Percentiles rank a stretch among this genome's conserved stretches.
phyloP scores from a whole-genome alignment of 148 eudicot species.

The Rhododendron ovatum region DNA sequence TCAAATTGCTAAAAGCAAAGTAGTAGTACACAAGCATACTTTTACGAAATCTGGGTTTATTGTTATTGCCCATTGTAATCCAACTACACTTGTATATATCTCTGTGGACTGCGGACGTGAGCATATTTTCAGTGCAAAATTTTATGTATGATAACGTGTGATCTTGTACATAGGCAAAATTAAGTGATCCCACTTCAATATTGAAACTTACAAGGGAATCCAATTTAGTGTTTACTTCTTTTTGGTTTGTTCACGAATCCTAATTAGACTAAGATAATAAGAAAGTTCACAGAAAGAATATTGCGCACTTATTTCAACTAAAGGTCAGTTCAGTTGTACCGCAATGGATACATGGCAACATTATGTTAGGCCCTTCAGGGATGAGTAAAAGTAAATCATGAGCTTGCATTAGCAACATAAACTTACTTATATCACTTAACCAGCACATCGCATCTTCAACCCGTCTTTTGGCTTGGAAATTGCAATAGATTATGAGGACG shows the following conservation, averaged over 20 bases:
- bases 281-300: not conserved
- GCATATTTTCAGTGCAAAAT: not conserved
- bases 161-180: not conserved
- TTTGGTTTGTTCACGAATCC: not conserved
- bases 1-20: slow-evolving; percentile 22
- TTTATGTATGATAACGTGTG: not conserved
- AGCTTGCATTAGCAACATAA: not conserved
- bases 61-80: slow-evolving; percentile 1
- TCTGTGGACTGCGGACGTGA: not conserved
- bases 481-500: not conserved
- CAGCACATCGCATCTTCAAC: not conserved
- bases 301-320: not conserved
- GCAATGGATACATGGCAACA: not conserved
- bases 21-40: slow-evolving; percentile 5
- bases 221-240: not conserved
- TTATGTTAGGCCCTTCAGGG: not conserved
- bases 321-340: not conserved
- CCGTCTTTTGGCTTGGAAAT: not conserved
- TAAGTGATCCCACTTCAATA: not conserved
- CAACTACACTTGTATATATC: slow-evolving; percentile 6
- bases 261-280: too few relatives aligned
- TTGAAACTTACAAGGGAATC: not conserved
- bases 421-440: not conserved
- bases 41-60: not conserved
- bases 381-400: not conserved